A percentile compares a stretch with the other conserved stretches of the same genome.
Evolutionary conservation across 2,329 filamentous ascomycete genomes (phyloP).

Genomic region (Lecanosticta acicola): DNA sequence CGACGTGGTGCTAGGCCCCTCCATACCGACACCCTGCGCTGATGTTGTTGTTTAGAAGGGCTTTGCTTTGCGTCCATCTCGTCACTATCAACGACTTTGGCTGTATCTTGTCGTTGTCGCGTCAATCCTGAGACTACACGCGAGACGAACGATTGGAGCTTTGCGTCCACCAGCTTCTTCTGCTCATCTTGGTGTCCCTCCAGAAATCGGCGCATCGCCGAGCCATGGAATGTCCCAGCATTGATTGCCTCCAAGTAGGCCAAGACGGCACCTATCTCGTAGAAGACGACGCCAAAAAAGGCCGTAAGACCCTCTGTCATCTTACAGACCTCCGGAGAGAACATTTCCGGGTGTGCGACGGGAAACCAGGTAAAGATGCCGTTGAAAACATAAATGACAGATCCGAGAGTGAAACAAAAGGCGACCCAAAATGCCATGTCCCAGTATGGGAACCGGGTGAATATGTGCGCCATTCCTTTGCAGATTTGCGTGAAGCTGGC

Average conservation of each 20-base stretch:
- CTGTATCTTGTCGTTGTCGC: constrained; percentile 1
- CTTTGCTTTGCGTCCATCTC: too few species aligned
- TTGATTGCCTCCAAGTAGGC: constrained; percentile 27
- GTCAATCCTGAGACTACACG: neutral
- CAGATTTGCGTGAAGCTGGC: constrained; percentile 1
- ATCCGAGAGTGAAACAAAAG: constrained; percentile 22
- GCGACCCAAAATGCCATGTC: constrained; percentile 26
- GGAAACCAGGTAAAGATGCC: constrained; percentile 19
- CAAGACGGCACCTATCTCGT: constrained; percentile 20
- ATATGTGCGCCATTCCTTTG: constrained; percentile 15
- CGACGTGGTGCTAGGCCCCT: neutral
- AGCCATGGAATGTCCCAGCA: constrained; percentile 23
- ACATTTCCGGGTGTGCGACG: constrained; percentile 9
- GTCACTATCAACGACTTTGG: too few species aligned
- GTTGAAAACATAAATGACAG: constrained; percentile 21
- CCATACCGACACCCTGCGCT: neutral
- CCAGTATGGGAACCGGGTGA: constrained; percentile 24
- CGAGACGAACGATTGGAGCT: constrained; percentile 12
- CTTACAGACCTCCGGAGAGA: constrained; percentile 8
- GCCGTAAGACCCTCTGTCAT: constrained; percentile 12
- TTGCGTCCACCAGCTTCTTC: constrained; percentile 22
- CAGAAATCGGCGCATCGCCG: constrained; percentile 21
- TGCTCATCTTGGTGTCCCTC: constrained; percentile 21
- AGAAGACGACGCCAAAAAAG: constrained; percentile 24
- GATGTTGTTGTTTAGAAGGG: too few species aligned